Percentiles rank a stretch among this genome's conserved stretches.
Evolutionary conservation across 371 early-diverging fungal genomes (phyloP).

Genomic region (Mucor mucedo): DNA sequence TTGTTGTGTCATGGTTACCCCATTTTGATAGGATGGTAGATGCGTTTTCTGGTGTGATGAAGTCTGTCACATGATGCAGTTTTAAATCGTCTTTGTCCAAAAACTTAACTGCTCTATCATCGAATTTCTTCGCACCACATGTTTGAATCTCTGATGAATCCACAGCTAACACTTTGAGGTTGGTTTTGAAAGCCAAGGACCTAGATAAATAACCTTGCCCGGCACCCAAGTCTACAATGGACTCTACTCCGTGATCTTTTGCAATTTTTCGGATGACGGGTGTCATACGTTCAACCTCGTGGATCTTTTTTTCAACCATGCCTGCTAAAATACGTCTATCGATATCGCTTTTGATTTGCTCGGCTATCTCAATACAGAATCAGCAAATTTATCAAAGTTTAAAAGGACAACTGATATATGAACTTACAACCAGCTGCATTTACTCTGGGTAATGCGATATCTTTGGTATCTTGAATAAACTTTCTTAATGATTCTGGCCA

Average conservation of each 20-base stretch:
- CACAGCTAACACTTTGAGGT: slow-evolving; percentile 78
- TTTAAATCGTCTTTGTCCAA: slow-evolving; percentile 26
- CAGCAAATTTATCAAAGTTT: not conserved
- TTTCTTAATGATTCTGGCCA: slow-evolving; percentile 31
- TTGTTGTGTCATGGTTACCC: slow-evolving; percentile 19
- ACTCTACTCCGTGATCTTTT: slow-evolving; percentile 35
- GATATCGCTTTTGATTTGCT: slow-evolving; percentile 16
- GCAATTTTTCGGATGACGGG: slow-evolving; percentile 61
- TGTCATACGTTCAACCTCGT: slow-evolving; percentile 70
- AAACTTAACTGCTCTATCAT: slow-evolving; percentile 52
- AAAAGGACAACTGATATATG: not conserved
- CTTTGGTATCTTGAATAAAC: slow-evolving; percentile 25
- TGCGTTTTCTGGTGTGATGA: slow-evolving; percentile 57
- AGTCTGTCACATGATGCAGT: slow-evolving; percentile 63
- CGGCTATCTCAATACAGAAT: slow-evolving; percentile 1
- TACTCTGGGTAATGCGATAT: slow-evolving; percentile 29
- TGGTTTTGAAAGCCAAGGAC: slow-evolving; percentile 71
- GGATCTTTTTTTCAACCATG: slow-evolving; percentile 79
- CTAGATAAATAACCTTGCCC: slow-evolving; percentile 83
- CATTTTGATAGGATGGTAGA: slow-evolving; percentile 49
- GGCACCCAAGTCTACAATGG: slow-evolving; percentile 74
- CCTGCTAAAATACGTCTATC: slow-evolving; percentile 54
- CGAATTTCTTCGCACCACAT: slow-evolving; percentile 76
- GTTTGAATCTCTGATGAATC: slow-evolving; percentile 82
- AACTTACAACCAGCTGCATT: slow-evolving; percentile 22